Base-by-base conservation (phyloP, 306 rosid genomes). In the Trifolium subterraneum region DNA sequence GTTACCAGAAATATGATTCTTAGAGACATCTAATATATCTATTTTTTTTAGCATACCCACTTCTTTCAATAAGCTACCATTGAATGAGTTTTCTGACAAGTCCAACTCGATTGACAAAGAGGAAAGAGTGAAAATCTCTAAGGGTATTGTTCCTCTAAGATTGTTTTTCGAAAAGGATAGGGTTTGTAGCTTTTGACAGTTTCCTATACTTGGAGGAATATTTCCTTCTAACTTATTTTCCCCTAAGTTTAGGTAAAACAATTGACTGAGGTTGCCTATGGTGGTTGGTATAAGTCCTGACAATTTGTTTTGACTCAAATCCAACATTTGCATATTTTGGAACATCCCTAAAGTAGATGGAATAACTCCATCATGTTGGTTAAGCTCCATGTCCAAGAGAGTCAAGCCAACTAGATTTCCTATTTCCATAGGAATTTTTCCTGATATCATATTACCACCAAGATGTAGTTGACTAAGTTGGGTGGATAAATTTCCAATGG, bases 11-110 rank as follows among this genome's bases (percentile, higher is more conserved):
- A 86, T 3, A 2, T 13, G 27, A 41, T 88, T 88, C 11, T 25
- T 14, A 20, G 86, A 84, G 25, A 86, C 25, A 14, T 78, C 70
- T 1, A 80, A 2, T 0, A 0, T 0, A 16, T 6, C 16, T 2
- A 80, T 44, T 39, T 60, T 67, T 73, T 44, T 52, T 2, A 82
- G 23, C n/a, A n/a, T n/a, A n/a, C 4, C 8, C 44, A 2, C 80
- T 66, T 2, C 80, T 74, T 67, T 70, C 84, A 87, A 79, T 16
- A 86, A 52, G 18, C 4, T 61, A 0, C 85, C 83, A 29, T n/a
- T 79, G 6, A 86, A 42, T 1, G 76, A 79, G 64, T 86, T 86
- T 0, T 58, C 55, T 9, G 87, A 81, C 27, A 83, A 82, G 68
- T 74, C 1, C 10, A 88, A 19, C 0, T n/a, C 4, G 3, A 7